Conservation (phyloP, 2,329 filamentous ascomycete species). For the Claviceps quebecensis region DNA sequence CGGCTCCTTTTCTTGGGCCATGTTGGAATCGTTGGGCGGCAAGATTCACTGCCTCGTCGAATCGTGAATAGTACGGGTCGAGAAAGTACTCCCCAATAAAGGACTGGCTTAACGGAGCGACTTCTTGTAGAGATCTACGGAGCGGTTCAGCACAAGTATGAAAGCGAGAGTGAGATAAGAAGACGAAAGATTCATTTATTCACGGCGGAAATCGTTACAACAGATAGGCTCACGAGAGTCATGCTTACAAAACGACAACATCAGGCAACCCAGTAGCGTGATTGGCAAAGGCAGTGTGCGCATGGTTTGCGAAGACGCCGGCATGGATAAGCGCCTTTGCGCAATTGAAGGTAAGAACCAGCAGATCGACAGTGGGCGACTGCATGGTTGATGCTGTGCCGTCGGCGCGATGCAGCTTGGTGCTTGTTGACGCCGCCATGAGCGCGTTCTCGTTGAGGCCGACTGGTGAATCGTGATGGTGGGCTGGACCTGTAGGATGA, state of each 20-base stretch:
- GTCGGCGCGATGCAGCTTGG: slow-evolving; percentile 1
- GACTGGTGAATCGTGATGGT: no score
- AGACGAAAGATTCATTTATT: not conserved
- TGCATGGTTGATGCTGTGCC: slow-evolving; percentile 14
- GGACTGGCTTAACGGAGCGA: slow-evolving; percentile 69
- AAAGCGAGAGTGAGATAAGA: not conserved
- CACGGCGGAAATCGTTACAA: no score
- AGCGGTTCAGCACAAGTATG: not conserved
- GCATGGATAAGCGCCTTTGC: slow-evolving; percentile 58
- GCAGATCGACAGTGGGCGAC: slow-evolving; percentile 46
- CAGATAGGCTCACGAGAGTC: not conserved
- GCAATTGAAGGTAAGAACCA: slow-evolving; percentile 84
- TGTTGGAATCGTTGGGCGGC: slow-evolving; percentile 37
- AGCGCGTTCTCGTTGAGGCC: no score
- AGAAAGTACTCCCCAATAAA: slow-evolving; percentile 78
- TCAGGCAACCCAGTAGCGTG: slow-evolving; percentile 35
- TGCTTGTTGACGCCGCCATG: not conserved
- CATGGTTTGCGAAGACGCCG: slow-evolving; percentile 54
- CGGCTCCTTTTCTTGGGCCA: slow-evolving; percentile 1
- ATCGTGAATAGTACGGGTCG: slow-evolving; percentile 57
- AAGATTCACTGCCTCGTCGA: slow-evolving; percentile 56
- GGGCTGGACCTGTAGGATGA: no score
- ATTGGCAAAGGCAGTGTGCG: slow-evolving; percentile 45
- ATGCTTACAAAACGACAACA: slow-evolving; percentile 39
- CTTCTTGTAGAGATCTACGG: slow-evolving; percentile 67